Percentiles rank a stretch among this genome's conserved stretches.
Conservation (phyloP, 2,329 filamentous ascomycete species). For the Diaporthe velutina region DNA sequence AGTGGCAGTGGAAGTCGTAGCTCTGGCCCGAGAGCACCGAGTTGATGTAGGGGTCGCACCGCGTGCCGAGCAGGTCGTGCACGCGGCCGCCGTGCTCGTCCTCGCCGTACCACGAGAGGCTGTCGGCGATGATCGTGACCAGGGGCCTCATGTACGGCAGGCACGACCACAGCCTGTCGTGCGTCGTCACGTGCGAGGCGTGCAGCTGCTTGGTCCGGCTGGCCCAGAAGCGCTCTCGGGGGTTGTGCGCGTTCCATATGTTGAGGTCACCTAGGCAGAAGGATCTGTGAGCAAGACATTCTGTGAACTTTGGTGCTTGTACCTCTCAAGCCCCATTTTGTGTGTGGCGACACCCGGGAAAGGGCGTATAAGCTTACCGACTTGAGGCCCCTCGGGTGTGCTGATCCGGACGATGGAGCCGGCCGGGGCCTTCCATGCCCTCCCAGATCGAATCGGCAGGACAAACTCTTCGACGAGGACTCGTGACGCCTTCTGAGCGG, state of each 20-base stretch:
- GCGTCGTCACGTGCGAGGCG: conserved; percentile 77
- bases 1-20: conserved; percentile 89
- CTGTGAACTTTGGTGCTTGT: background rate
- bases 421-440: conserved; percentile 78
- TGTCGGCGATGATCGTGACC: conserved; percentile 78
- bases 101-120: conserved; percentile 70
- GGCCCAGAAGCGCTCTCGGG: conserved; percentile 87
- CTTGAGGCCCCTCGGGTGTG: conserved; percentile 83
- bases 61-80: conserved; percentile 85
- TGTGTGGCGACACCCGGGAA: background rate
- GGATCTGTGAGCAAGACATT: background rate
- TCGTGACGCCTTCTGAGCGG: conserved; percentile 66
- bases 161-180: conserved; percentile 82
- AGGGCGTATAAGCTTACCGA: conserved; percentile 59
- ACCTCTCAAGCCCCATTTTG: too few relatives aligned
- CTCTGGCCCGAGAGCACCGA: conserved; percentile 76
- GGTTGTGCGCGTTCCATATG: conserved; percentile 82
- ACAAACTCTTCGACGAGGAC: conserved; percentile 65
- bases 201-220: conserved; percentile 83
- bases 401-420: conserved; percentile 79
- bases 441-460: conserved; percentile 79
- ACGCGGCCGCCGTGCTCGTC: conserved; percentile 75
- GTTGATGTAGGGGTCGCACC: conserved; percentile 89
- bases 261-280: conserved; percentile 76
- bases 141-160: conserved; percentile 83